Conservation (phyloP, 306 rosid species). For the Vigna mungo region DNA sequence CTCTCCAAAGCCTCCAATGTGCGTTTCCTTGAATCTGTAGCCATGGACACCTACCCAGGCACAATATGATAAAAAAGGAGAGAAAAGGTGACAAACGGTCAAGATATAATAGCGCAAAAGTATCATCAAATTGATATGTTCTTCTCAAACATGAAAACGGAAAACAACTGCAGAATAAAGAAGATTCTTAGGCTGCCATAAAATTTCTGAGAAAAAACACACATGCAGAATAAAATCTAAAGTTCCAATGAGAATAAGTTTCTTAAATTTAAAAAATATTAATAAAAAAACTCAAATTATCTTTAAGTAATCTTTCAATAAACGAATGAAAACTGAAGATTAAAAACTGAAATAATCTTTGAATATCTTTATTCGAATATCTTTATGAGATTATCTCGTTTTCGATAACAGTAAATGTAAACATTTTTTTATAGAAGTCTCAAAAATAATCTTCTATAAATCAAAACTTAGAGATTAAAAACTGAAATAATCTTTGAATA, state of each 20-base stretch:
- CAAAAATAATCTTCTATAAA: too few relatives aligned
- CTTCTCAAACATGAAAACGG: background rate
- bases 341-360: too few relatives aligned
- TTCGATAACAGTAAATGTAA: too few relatives aligned
- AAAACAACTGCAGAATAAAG: background rate
- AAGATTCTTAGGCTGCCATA: background rate
- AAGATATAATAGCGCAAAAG: background rate
- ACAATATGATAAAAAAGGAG: background rate
- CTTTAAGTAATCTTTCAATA: too few relatives aligned
- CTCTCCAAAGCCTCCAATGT: constrained; percentile 83
- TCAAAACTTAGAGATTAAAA: too few relatives aligned
- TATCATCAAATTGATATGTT: background rate
- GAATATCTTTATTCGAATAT: too few relatives aligned
- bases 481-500: too few relatives aligned
- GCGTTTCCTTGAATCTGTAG: constrained; percentile 67
- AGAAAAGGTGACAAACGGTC: background rate
- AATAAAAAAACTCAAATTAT: too few relatives aligned
- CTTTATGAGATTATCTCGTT: too few relatives aligned
- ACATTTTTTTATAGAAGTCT: too few relatives aligned
- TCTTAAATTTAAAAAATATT: background rate
- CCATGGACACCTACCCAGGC: constrained; percentile 55
- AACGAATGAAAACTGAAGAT: too few relatives aligned
- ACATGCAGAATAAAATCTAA: background rate
- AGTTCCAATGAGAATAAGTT: background rate
- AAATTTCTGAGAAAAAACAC: background rate